Evolutionary conservation across 805 yeast genomes (phyloP).

Genomic region (Alloascoidea africana): DNA sequence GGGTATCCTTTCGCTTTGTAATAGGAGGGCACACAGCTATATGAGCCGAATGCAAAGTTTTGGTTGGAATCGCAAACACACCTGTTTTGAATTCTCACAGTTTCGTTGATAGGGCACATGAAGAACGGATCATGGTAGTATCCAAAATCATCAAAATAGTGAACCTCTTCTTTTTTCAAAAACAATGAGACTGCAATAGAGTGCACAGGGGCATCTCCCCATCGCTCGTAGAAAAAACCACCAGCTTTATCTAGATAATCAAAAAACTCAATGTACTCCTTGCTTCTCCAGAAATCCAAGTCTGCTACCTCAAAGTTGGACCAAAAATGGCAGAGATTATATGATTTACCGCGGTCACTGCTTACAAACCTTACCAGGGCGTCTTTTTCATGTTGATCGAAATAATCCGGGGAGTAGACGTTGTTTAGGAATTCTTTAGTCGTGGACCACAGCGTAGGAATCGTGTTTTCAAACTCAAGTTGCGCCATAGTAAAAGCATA

Average conservation of each 20-base stretch:
- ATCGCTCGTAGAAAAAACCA: slow-evolving; percentile 75
- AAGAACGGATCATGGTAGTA: slow-evolving; percentile 49
- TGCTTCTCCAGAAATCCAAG: slow-evolving; percentile 48
- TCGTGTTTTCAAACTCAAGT: slow-evolving; percentile 46
- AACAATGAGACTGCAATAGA: slow-evolving; percentile 57
- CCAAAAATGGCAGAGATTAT: slow-evolving; percentile 76
- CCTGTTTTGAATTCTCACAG: slow-evolving; percentile 35
- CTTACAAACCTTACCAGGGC: slow-evolving; percentile 52
- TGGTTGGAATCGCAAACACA: slow-evolving; percentile 51
- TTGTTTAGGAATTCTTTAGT: slow-evolving; percentile 28
- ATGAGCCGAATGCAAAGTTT: slow-evolving; percentile 59
- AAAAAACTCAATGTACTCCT: slow-evolving; percentile 43
- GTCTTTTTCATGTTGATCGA: slow-evolving; percentile 39
- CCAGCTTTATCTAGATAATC: slow-evolving; percentile 49
- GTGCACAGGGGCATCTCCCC: slow-evolving; percentile 95
- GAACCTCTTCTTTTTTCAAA: slow-evolving; percentile 39
- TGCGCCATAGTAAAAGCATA: slow-evolving; percentile 59
- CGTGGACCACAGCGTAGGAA: slow-evolving; percentile 45
- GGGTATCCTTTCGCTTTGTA: too few species aligned
- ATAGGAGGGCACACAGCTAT: slow-evolving; percentile 51
- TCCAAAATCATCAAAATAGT: slow-evolving; percentile 64
- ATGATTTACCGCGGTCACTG: slow-evolving; percentile 44
- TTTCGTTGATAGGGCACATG: slow-evolving; percentile 36
- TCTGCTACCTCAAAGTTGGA: slow-evolving; percentile 66
- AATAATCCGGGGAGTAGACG: slow-evolving; percentile 34